Conservation (phyloP, 805 yeast species). For the Saturnispora besseyi region DNA sequence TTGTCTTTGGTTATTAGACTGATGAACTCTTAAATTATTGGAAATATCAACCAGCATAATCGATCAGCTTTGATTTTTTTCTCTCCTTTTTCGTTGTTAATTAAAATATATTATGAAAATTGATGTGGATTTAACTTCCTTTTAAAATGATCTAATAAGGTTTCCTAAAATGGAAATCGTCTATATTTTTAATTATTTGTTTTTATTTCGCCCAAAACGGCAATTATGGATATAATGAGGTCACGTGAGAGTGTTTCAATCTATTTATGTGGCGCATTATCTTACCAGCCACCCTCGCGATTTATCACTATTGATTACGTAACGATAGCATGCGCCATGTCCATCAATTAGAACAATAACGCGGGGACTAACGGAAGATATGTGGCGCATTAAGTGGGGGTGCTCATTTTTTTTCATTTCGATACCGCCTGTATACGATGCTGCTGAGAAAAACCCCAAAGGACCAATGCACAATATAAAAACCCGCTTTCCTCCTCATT, state of each 20-base stretch:
- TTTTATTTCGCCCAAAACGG: background rate
- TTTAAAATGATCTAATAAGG: background rate
- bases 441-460: no score
- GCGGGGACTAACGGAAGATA: no score
- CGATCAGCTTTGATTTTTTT: background rate
- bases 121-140: no score
- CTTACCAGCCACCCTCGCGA: background rate
- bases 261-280: background rate
- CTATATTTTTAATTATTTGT: background rate
- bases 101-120: no score
- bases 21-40: slow-evolving; percentile 3
- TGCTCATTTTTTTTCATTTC: background rate
- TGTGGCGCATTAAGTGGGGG: background rate
- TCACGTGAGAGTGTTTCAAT: background rate
- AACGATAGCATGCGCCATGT: no score
- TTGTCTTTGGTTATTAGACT: background rate
- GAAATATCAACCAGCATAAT: slow-evolving; percentile 15
- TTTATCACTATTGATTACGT: no score
- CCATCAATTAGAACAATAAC: no score
- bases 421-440: no score
- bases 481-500: no score
- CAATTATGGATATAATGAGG: background rate
- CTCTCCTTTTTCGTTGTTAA: no score
- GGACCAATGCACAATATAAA: no score
- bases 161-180: background rate